Percentiles rank a stretch among this genome's conserved stretches.
These are phyloP conservation scores for Plasmodium falciparum DNA, from an alignment of 169 alveolate species.

Conservation along the genomic window DNA sequence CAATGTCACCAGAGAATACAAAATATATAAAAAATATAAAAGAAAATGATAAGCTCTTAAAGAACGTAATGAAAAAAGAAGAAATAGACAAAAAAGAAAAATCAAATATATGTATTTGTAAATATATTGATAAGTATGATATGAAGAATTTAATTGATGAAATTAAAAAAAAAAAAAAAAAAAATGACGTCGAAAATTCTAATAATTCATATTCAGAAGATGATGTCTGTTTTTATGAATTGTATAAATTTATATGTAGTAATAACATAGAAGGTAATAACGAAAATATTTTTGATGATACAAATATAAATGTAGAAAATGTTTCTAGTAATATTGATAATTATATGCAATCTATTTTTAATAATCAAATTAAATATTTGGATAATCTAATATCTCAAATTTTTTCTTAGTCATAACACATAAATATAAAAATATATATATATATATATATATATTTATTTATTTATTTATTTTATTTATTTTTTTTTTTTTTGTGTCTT, in stretches of 20 bases:
- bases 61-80: not conserved
- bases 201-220: not conserved
- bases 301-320: conserved; percentile 8
- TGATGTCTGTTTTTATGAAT: conserved; percentile 1
- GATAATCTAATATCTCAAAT: conserved; percentile 16
- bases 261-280: not conserved
- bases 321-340: conserved; percentile 27
- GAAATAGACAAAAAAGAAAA: not conserved
- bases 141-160: conserved; percentile 7
- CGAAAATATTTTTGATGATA: not conserved
- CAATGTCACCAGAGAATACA: not conserved
- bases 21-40: not conserved
- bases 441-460: not conserved
- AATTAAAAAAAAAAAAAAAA: not conserved
- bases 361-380: conserved; percentile 39
- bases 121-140: conserved; percentile 17
- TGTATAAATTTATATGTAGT: conserved; percentile 5
- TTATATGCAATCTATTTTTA: conserved; percentile 25
- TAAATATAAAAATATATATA: too few relatives aligned
- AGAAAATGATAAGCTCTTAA: not conserved
- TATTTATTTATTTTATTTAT: not conserved
- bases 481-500: not conserved
- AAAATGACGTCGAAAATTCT: not conserved
- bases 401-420: conserved; percentile 18
- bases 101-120: conserved; percentile 14